Evolutionary conservation across 345 rosid genomes (phyloP), one percentile per base, ranked within the genome.

Genomic region (Eucalyptus shirleyi): DNA sequence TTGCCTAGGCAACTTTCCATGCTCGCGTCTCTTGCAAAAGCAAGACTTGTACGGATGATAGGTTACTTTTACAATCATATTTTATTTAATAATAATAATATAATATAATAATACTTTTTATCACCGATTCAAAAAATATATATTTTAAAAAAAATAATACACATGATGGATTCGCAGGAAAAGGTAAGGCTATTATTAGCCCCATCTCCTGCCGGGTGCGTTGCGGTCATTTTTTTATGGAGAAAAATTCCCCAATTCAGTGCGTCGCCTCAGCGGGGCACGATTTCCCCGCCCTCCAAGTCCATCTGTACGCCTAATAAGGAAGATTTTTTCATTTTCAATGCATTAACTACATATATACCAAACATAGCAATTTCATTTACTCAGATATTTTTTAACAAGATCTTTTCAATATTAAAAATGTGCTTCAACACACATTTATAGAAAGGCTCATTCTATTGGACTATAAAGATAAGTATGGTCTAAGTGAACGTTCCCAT

Each of bases 401-500:
- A 32, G 9, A 34, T 69, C 4, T 9, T 69, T 17, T 9, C 11
- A 19, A 69, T 9, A 69, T 69, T 3, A 18, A 18, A 18, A 69
- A 69, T 5, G 13, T 10, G 82, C 44, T 9, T 18, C 7, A 4
- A 34, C 12, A 21, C 26, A 2, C 82, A 5, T 16, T 18, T 19
- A 19, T 34, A 16, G 5, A 65, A 65, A 15, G 4, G 24, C 21
- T n/a, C 11, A 8, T 53, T 21, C 10, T 21, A 19, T 19, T 53
- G 19, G 53, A 50, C 19, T 50, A 53, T 3, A 53, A 8, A 53
- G 4, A 53, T 53, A 10, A 53, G 11, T 21, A 53, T 53, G 5
- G 10, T 53, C 59, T 21, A 4, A 53, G 11, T 21, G 2, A 53
- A 8, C 0, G 11, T 4, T 21, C 26, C 1, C 11, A 4, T 8